Evolutionary conservation across 768 basidiomycete genomes (phyloP).

Genomic region (Leccinum ochraceum): DNA sequence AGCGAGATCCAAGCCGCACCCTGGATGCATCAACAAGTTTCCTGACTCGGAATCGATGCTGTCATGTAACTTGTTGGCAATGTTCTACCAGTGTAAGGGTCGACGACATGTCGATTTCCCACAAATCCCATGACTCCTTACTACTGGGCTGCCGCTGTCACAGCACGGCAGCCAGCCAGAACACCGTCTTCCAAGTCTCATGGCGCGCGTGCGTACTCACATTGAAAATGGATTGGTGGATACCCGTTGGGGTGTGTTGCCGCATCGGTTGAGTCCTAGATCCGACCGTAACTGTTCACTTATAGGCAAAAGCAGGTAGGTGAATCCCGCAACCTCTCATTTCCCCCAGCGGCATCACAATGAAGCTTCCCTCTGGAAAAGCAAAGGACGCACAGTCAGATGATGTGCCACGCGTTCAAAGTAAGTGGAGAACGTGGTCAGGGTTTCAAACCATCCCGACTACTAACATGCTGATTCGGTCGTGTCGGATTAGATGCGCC

Average conservation of each 20-base stretch:
- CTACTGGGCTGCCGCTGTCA: background rate
- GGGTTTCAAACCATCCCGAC: background rate
- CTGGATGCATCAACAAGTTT: background rate
- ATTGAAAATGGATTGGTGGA: too few relatives aligned
- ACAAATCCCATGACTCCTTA: background rate
- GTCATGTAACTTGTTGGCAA: too few relatives aligned
- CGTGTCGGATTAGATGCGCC: constrained; percentile 1
- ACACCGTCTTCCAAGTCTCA: too few relatives aligned
- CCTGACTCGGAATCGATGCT: background rate
- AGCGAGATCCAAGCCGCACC: background rate
- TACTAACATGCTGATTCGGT: background rate
- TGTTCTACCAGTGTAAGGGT: background rate
- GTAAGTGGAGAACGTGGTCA: constrained; percentile 3
- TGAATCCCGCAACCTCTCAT: too few relatives aligned
- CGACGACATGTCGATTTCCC: background rate
- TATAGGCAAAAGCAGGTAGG: too few relatives aligned
- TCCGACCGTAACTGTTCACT: too few relatives aligned
- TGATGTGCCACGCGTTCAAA: constrained; percentile 1
- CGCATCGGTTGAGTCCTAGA: too few relatives aligned
- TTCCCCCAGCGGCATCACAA: background rate
- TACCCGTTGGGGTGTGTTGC: too few relatives aligned
- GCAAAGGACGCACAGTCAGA: background rate
- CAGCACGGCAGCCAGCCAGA: too few relatives aligned
- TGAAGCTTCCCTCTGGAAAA: constrained; percentile 17
- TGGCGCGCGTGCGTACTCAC: too few relatives aligned